These are phyloP conservation scores for Capronia epimyces DNA, from an alignment of 2,329 filamentous ascomycete genomes.

Conservation along the genomic window DNA sequence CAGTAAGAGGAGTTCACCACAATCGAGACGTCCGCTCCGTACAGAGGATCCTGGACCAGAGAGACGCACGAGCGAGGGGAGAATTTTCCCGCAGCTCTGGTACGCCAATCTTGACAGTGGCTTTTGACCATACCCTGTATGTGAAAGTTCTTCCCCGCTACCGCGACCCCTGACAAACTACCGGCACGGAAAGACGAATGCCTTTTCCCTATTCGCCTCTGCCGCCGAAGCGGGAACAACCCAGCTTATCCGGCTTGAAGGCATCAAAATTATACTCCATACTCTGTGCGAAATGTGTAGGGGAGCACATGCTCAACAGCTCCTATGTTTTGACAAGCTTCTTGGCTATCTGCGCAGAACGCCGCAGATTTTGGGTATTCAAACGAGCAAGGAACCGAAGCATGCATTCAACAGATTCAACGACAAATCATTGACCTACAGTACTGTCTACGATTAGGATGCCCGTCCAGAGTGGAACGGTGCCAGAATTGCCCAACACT, in stretches of 20 bases:
- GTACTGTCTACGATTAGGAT: background rate
- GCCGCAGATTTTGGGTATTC: too few relatives aligned
- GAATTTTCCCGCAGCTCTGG: conserved; percentile 8
- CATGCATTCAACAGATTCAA: background rate
- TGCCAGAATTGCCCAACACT: background rate
- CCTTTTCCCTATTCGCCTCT: background rate
- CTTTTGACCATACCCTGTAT: too few relatives aligned
- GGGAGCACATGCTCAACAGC: too few relatives aligned
- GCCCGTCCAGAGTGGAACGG: background rate
- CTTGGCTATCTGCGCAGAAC: too few relatives aligned
- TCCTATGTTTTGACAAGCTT: too few relatives aligned
- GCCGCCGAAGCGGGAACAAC: conserved; percentile 15
- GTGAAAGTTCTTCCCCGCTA: conserved; percentile 14
- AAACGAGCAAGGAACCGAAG: too few relatives aligned
- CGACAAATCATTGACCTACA: background rate
- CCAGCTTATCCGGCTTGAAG: conserved; percentile 14
- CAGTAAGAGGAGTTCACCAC: too few relatives aligned
- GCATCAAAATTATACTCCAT: too few relatives aligned
- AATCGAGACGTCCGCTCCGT: background rate
- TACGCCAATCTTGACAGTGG: conserved; percentile 16
- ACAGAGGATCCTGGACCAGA: too few relatives aligned
- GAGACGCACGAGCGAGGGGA: conserved; percentile 6
- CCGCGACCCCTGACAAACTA: conserved; percentile 7
- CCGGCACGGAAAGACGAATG: background rate
- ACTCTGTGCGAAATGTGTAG: too few relatives aligned